A percentile compares a stretch with the other conserved stretches of the same genome.
Evolutionary conservation across 306 rosid genomes (phyloP).

Genomic region (Dryas alaskensis): DNA sequence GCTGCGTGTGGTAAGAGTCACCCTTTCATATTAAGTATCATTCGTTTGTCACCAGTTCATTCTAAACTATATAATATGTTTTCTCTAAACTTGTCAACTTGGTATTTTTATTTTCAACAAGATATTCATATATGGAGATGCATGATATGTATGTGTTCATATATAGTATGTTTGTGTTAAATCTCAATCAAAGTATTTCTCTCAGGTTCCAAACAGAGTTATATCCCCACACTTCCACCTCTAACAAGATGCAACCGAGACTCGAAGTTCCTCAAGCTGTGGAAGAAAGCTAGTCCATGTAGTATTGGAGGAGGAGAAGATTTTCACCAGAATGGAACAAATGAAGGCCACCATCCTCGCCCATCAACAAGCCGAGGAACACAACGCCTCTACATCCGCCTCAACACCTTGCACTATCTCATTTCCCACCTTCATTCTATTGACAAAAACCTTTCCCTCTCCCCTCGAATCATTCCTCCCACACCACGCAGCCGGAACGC

Average conservation of each 20-base stretch:
- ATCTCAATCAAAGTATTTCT: not conserved
- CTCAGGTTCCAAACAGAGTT: conserved; percentile 82
- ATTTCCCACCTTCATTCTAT: conserved; percentile 54
- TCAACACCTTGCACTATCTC: conserved; percentile 75
- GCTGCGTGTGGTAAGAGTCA: conserved; percentile 70
- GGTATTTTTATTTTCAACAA: no score
- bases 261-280: conserved; percentile 62
- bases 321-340: conserved; percentile 29
- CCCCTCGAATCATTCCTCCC: conserved; percentile 41
- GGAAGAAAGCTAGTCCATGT: conserved; percentile 76
- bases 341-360: conserved; percentile 62
- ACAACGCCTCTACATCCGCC: conserved; percentile 85
- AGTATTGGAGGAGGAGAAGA: conserved; percentile 34
- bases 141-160: no score
- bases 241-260: conserved; percentile 79
- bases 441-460: conserved; percentile 51
- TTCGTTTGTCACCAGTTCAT: not conserved
- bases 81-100: no score
- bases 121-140: no score
- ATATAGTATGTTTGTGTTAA: not conserved
- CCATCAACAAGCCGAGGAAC: conserved; percentile 94
- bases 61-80: no score
- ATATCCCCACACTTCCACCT: conserved; percentile 79
- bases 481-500: conserved; percentile 25
- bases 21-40: not conserved